Conservation (phyloP, 2,329 filamentous ascomycete genomes). For the Ascochyta clinopodiicola region DNA sequence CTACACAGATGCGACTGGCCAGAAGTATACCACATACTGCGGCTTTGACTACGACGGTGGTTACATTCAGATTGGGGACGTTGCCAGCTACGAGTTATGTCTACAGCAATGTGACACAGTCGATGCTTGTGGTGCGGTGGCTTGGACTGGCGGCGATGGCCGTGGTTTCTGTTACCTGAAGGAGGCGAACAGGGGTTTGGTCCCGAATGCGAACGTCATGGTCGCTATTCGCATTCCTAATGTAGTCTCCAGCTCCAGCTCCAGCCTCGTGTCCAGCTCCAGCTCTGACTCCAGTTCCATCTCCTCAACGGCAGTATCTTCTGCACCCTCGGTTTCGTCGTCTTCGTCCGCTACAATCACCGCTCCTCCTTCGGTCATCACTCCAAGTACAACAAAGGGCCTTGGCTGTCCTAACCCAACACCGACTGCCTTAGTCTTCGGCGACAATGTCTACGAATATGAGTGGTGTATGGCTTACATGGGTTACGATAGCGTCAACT, state of each 20-base stretch:
- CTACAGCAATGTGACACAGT: slow-evolving; percentile 1
- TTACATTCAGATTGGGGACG: neutral
- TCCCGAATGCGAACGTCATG: neutral
- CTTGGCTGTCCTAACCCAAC: neutral
- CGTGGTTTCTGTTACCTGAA: slow-evolving; percentile 4
- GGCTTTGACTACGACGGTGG: neutral
- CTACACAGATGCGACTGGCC: neutral
- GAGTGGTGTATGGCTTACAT: slow-evolving; percentile 1
- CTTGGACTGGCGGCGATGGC: neutral
- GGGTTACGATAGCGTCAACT: neutral
- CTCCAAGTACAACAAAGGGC: neutral
- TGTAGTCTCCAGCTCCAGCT: no score
- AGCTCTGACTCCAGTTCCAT: no score
- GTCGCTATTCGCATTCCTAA: neutral
- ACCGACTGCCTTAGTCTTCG: neutral
- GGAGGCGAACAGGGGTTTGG: neutral
- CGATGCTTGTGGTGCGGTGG: neutral
- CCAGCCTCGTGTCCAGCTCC: no score
- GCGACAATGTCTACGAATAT: neutral
- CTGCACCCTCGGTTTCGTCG: neutral
- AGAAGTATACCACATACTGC: neutral
- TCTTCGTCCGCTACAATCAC: neutral
- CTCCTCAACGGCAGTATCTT: neutral
- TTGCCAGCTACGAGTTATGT: slow-evolving; percentile 1
- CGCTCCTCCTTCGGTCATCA: neutral